A percentile compares a stretch with the other conserved stretches of the same genome.
phyloP scores from a whole-genome alignment of 2,329 filamentous ascomycete species.

The Alternaria arborescens region DNA sequence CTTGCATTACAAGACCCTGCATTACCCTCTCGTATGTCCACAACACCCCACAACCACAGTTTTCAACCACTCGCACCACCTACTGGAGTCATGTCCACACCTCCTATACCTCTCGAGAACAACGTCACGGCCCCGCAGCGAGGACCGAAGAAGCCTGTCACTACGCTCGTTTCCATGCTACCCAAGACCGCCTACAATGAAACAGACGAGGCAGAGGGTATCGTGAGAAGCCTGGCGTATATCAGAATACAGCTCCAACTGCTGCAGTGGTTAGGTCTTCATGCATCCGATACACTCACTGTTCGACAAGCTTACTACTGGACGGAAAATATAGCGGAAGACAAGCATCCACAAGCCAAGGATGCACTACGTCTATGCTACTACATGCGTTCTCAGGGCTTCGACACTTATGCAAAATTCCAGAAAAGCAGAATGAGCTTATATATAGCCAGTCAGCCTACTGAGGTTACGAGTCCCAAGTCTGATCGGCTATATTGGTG shows the following conservation, averaged over 20 bases:
- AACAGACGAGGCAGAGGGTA: conserved; percentile 17
- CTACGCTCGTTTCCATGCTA: conserved; percentile 21
- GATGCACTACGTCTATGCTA: conserved; percentile 41
- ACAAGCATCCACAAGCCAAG: conserved; percentile 13
- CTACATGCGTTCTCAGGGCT: conserved; percentile 41
- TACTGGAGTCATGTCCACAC: neutral
- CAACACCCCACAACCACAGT: neutral
- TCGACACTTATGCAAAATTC: conserved; percentile 31
- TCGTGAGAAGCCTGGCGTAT: conserved; percentile 24
- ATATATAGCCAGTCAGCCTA: conserved; percentile 21
- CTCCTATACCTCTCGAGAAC: neutral
- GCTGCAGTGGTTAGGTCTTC: conserved; percentile 17
- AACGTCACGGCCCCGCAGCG: neutral
- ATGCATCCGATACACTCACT: conserved; percentile 25
- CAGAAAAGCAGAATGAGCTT: conserved; percentile 19
- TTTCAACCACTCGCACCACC: neutral
- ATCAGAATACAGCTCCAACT: conserved; percentile 27
- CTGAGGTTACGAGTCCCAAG: neutral
- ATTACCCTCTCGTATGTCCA: neutral
- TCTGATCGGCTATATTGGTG: conserved; percentile 32
- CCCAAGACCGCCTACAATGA: conserved; percentile 29
- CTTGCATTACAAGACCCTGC: neutral
- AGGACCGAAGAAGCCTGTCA: conserved; percentile 2
- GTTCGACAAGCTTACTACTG: conserved; percentile 19
- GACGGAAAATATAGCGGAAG: conserved; percentile 22